Evolutionary conservation across 805 yeast species (phyloP), one percentile per base, ranked within the genome.

Genomic region (Yamadazyma sp.): DNA sequence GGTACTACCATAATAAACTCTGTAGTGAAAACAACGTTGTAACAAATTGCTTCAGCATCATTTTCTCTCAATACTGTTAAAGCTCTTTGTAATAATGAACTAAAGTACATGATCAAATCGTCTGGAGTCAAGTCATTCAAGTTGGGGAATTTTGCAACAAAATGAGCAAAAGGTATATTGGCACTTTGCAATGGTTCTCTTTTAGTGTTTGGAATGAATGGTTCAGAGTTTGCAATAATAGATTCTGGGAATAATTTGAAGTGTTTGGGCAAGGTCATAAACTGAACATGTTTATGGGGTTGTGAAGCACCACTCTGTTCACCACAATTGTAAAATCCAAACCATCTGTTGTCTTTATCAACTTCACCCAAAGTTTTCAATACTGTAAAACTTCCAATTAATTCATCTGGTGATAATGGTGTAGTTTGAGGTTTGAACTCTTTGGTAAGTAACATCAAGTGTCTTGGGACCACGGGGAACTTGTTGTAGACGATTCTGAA

Each of bases 221-320:
- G 68, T 3, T 65, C 67, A 4, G 66, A 58, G 12, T 72, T 64
- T n/a, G 73, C 50, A 2, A 55, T 54, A n/a, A 64, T 32, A 1
- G 18, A 28, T 30, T 77, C 80, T 33, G 86, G 82, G 53, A 74
- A 78, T 5, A 84, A 74, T 1, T 57, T 58, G 53, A 78, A 80
- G 15, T 68, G 62, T 7, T 48, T 30, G 2, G 96, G 94, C 28
- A 85, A 64, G 28, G 78, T 69, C 73, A 91, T 66, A 59, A 89
- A 80, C 60, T 93, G 98, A 43, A 93, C 60, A 60, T 91, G 98
- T 55, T 86, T 87, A 63, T 91, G 98, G 31, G 85, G 82, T 52
- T 88, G 93, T 0, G 96, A 87, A n/a, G 96, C 95, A 1, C 98
- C 98, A 43, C 94, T 78, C 47, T 78, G 72, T 13, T 80, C 78